Base-by-base conservation (phyloP, 2,329 filamentous ascomycete genomes). In the Aspergillus pseudoviridinutans region DNA sequence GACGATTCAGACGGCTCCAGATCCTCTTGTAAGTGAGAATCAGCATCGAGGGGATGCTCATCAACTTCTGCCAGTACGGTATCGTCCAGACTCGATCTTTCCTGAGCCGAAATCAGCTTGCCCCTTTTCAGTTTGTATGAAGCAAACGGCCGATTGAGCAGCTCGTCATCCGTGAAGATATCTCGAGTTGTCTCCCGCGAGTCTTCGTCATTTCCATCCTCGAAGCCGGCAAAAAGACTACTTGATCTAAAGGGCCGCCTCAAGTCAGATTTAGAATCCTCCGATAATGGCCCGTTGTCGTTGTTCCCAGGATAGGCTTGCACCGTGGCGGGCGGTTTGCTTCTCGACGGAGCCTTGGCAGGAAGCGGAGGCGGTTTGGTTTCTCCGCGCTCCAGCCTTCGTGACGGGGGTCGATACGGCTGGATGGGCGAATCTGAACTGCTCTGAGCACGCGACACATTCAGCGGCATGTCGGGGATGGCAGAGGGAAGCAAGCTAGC, bases 141-240 rank as follows among this genome's bases (percentile, higher is more conserved):
- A 44, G 74, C 74, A 57, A 76, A 77, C 8, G 77, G 77, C 25
- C 76, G 74, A 55, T 73, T 76, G 46, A 78, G 72, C 14, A 79
- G 68, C 17, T 78, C 77, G 53, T 78, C 74, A 51, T 79, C 77
- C 1, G 73, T 76, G 53, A 76, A 76, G 22, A 77, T 65, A 46
- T 76, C 74, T 57, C 20, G 66, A 50, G 42, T 57, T 50, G 35
- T 60, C 8, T 64, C 64, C 7, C 65, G 62, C 8, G 56, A 57
- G 60, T 75, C 74, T 17, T 81, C 79, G 57, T 81, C 80, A 66
- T 86, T 91, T 49, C 80, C 81, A 12, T 84, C 85, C 50, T 93
- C 90, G 64, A 95, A 94, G 0, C 90, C 90, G 32, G 90, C 89
- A 73, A 94, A 94, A n/a, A 95, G 78, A 69, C 90, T 94, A 74